Evolutionary conservation across 345 rosid genomes (phyloP).

Genomic region (Sisymbrium irio): DNA sequence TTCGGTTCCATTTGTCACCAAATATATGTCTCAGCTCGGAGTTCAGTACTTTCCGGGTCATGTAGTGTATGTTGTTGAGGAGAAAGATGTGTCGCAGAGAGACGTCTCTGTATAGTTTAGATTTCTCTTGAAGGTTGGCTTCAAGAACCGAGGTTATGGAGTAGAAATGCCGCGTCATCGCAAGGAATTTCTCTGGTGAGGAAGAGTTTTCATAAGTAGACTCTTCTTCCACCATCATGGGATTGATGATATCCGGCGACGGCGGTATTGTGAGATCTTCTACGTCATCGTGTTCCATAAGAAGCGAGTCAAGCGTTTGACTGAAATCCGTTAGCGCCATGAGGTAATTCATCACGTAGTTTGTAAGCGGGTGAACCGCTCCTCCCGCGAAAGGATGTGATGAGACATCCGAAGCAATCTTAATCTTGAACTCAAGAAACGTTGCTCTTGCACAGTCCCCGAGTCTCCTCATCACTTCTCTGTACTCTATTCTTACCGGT

Average conservation of each 20-base stretch:
- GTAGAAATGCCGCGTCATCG: conserved; percentile 51
- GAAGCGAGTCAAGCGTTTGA: conserved; percentile 60
- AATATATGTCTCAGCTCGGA: conserved; percentile 64
- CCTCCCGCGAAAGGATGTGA: conserved; percentile 65
- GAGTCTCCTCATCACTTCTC: conserved; percentile 59
- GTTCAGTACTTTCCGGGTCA: conserved; percentile 69
- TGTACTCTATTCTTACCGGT: conserved; percentile 50
- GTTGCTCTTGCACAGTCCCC: conserved; percentile 62
- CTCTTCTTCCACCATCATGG: conserved; percentile 40
- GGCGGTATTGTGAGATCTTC: conserved; percentile 30
- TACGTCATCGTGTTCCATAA: conserved; percentile 44
- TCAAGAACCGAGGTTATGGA: conserved; percentile 60
- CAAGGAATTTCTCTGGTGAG: conserved; percentile 30
- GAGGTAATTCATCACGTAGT: conserved; percentile 80
- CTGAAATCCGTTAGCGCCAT: conserved; percentile 61
- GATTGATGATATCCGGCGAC: conserved; percentile 35
- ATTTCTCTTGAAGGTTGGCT: conserved; percentile 63
- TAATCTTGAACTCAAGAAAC: conserved; percentile 68
- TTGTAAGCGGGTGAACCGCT: conserved; percentile 71
- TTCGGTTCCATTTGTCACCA: conserved; percentile 76
- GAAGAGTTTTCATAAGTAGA: conserved; percentile 36
- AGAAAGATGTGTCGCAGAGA: conserved; percentile 74
- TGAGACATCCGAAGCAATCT: conserved; percentile 59
- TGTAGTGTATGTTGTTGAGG: conserved; percentile 88
- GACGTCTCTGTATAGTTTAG: conserved; percentile 58